Evolutionary conservation across 2,329 filamentous ascomycete species (phyloP), one percentile per base, ranked within the genome.

Genomic region (Xylariaceae sp.): DNA sequence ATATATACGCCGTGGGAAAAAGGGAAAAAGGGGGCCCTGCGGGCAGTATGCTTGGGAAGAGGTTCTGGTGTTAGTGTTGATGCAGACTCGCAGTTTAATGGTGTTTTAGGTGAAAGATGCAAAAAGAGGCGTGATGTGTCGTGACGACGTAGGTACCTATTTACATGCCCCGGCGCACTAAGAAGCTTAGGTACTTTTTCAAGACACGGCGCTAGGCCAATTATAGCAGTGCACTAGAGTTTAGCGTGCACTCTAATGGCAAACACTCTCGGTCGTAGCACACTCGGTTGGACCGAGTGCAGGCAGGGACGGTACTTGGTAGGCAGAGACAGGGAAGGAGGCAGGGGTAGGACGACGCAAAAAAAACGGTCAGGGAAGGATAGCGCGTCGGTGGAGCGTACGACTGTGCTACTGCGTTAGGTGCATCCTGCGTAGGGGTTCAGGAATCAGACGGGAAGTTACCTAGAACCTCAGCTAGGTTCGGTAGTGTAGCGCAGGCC

Each of bases 81-180:
- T 8, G 13, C 8, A 10, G 6, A 10, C 11, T 41, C 9, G 51
- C 9, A 41, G 30, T 41, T 11, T 34, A 17, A 15, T 15, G 49
- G 13, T 47, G 49, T 44, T 44, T 41, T 41, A 41, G 37, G 37
- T 41, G 37, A 41, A 41, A 13, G 37, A 8, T 41, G 37, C 23
- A 30, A 30, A 30, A 41, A 13, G 11, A 41, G 37, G 47, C 18
- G 56, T 58, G 49, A 48, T 58, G 58, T 49, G 55, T 55, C 18
- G 55, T 58, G 51, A 49, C 58, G 50, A 54, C 56, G 49, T 58
- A 39, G 35, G 35, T 30, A 18, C 37, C 37, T 5, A 41, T 8
- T 9, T 10, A 41, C 37, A 41, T 30, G 11, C 37, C 37, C 37
- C 37, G 11, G 8, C 8, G 37, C 9, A 41, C 37, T 41, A 41